A percentile compares a stretch with the other conserved stretches of the same genome.
phyloP scores from a whole-genome alignment of 2,329 filamentous ascomycete genomes.

The Stagonosporopsis chrysanthemi region DNA sequence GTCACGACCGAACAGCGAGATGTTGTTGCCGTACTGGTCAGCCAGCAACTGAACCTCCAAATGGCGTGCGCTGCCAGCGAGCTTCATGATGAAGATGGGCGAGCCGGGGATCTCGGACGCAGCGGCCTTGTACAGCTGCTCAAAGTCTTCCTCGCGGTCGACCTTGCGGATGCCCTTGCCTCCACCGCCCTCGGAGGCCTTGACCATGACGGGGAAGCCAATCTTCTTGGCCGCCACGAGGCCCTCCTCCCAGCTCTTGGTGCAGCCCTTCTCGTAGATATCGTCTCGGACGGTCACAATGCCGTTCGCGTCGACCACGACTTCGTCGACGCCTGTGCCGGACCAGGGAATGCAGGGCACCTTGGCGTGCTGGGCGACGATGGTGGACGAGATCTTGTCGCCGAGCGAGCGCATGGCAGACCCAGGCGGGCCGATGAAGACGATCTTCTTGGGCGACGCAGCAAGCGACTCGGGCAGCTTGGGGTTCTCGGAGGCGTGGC shows the following conservation, averaged over 20 bases:
- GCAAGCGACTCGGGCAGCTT: slow-evolving; percentile 95
- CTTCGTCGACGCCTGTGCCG: slow-evolving; percentile 85
- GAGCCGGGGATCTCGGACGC: slow-evolving; percentile 98
- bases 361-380: slow-evolving; percentile 94
- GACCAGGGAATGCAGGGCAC: slow-evolving; percentile 99
- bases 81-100: slow-evolving; percentile 99
- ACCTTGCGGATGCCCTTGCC: slow-evolving; percentile 99
- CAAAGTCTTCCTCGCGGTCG: slow-evolving; percentile 81
- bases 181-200: slow-evolving; percentile 98
- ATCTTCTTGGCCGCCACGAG: slow-evolving; percentile 85
- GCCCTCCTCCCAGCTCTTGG: slow-evolving; percentile 87
- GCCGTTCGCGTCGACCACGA: slow-evolving; percentile 78
- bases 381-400: slow-evolving; percentile 99
- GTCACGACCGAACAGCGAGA: slow-evolving; percentile 97
- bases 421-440: slow-evolving; percentile 97
- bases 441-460: slow-evolving; percentile 96
- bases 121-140: slow-evolving; percentile 89
- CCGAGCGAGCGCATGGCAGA: slow-evolving; percentile 98
- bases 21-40: slow-evolving; percentile 99
- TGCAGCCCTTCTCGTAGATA: slow-evolving; percentile 89
- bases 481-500: slow-evolving; percentile 98
- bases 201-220: slow-evolving; percentile 99
- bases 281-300: slow-evolving; percentile 92
- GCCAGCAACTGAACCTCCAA: slow-evolving; percentile 96
- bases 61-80: slow-evolving; percentile 94